Base-by-base conservation (phyloP, 169 alveolate genomes). In the Ichthyophthirius multifiliis region DNA sequence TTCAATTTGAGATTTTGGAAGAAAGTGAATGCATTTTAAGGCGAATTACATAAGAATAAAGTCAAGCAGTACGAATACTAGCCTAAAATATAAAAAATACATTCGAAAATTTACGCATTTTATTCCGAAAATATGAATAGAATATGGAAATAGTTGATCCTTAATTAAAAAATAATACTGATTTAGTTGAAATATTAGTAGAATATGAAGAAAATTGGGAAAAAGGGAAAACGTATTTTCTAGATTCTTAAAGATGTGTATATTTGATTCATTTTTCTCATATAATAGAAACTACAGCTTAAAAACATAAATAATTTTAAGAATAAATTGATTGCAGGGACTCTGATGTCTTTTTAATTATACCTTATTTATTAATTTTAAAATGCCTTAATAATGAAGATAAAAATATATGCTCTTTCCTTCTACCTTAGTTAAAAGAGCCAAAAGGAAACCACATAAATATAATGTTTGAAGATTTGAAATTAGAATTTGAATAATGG, bases 61-160 rank as follows among this genome's bases (percentile, higher is more conserved):
- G 92, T 0, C 82, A 82, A 37, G 92, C 93, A 18, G 94, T 92
- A 13, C 75, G 93, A 64, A 77, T 62, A 4, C 67, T 92, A 5
- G 94, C 96, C 39, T 91, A 87, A 10, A 83, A 88, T 15, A 92
- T 92, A 5, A 89, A 83, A 71, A 77, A 84, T 62, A 39, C 87
- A 55, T 92, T 87, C 65, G 45, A 16, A 37, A 86, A 77, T n/a
- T 81, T 92, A 20, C 67, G 96, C 74, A 63, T 46, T 12, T 74
- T 89, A 45, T 63, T 92, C 46, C 78, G 86, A 44, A 87, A 77
- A 71, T 92, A 92, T 67, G 91, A 86, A 39, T 89, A 89, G 37
- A 92, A 92, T 48, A 92, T 92, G 3, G 96, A 92, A 80, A 89
- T 89, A 65, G 96, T 55, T 1, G 96, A 92, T 77, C 96, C 96